phyloP scores from a whole-genome alignment of 768 basidiomycete genomes.

The Phaeotremella fagi region DNA sequence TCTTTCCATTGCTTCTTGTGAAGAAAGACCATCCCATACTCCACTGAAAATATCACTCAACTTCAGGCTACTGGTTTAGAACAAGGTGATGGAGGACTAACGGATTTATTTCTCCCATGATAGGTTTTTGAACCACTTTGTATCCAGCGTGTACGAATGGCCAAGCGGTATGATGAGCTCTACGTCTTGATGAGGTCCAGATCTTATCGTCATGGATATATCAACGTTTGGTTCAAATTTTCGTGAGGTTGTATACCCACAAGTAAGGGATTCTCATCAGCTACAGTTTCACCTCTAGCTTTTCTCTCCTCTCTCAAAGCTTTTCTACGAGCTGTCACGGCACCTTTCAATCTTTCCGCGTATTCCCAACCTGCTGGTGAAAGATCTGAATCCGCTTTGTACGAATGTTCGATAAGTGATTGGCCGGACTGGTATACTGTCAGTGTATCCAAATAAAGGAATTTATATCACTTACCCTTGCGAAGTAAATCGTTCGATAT shows the following conservation, averaged over 20 bases:
- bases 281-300: slow-evolving; percentile 54
- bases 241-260: slow-evolving; percentile 32
- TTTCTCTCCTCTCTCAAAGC: slow-evolving; percentile 66
- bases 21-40: slow-evolving; percentile 90
- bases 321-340: slow-evolving; percentile 75
- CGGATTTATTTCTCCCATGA: slow-evolving; percentile 98
- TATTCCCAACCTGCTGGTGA: slow-evolving; percentile 96
- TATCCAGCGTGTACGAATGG: slow-evolving; percentile 67
- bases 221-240: too few species aligned
- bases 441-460: too few species aligned
- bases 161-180: slow-evolving; percentile 94
- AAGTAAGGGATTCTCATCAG: slow-evolving; percentile 45
- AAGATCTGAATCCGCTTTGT: slow-evolving; percentile 95
- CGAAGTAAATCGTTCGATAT: slow-evolving; percentile 92
- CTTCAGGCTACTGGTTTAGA: not conserved
- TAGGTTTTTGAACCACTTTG: slow-evolving; percentile 82
- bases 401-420: slow-evolving; percentile 96
- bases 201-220: too few species aligned
- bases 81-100: slow-evolving; percentile 52
- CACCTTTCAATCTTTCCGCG: slow-evolving; percentile 79
- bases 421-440: slow-evolving; percentile 74
- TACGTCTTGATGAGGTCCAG: slow-evolving; percentile 91
- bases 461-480: slow-evolving; percentile 60
- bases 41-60: slow-evolving; percentile 23
- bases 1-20: slow-evolving; percentile 78